Base-by-base conservation (phyloP, 805 yeast genomes). In the Yarrowia bubula region DNA sequence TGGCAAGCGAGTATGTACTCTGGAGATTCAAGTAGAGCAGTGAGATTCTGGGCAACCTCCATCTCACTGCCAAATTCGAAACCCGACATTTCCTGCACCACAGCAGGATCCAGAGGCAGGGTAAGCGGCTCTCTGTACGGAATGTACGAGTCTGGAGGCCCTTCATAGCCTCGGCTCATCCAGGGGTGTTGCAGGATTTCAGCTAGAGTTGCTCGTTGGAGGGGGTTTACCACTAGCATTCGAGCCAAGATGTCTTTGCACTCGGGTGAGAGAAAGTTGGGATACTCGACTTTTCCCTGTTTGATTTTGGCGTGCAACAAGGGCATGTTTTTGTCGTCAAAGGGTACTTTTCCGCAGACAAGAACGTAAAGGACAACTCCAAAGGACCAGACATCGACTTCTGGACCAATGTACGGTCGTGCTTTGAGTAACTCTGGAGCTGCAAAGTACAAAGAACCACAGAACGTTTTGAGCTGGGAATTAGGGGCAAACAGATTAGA, bases 301-400 rank as follows among this genome's bases (percentile, higher is more conserved):
- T 93, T 95, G 74, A 95, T 95, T 75, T 92, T 92, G 68, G 91
- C 96, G 75, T 95, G 99, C 70, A 95, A 80, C 1, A 89, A 92
- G 51, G 92, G 87, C 68, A 96, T 96, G 69, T 90, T 86, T 71
- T 91, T 96, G 74, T 95, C 98, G 75, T 95, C 99, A 75, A 95
- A 95, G 8, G 99, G 99, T 13, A 95, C 98, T 75, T 91, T 92
- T 65, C 99, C 99, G 75, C 98, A 92, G 1, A 95, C 97, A 67
- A 95, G 80, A 8, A 95, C 99, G 73, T 91, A 95, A 60, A 95
- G 78, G 0, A 95, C 98, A 37, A 95, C 96, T 69, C 99, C 99
- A 80, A 92, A 93, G 1, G 97, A 90, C 99, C 99, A 95, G 17
- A 95, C 87, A 75, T 95, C 99, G 55, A 95, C 97, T 75, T 95